Conservation (phyloP, 202 grass and related monocot genomes). For the Setaria italica region DNA sequence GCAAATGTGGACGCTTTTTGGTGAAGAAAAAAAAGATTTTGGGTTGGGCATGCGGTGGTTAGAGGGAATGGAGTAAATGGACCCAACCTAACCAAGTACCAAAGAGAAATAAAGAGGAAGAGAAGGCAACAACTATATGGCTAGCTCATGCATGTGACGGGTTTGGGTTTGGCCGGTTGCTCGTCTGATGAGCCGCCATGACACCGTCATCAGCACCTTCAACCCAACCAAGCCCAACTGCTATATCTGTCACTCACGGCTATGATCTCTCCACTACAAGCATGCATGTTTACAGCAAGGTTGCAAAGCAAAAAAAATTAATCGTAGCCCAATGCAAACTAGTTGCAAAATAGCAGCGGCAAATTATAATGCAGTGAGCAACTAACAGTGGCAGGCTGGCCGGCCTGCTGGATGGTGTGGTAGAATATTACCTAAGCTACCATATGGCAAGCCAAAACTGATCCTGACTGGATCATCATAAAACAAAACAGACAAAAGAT, state of each 20-base stretch:
- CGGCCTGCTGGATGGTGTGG: background rate
- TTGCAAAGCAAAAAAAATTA: too few relatives aligned
- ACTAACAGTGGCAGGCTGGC: background rate
- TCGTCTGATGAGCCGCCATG: background rate
- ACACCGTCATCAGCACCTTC: background rate
- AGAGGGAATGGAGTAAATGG: background rate
- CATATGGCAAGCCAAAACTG: background rate
- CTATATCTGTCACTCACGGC: background rate
- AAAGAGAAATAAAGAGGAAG: background rate
- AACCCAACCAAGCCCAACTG: background rate
- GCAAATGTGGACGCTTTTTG: too few relatives aligned
- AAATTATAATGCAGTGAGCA: background rate
- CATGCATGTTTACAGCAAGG: background rate
- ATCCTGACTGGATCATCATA: background rate
- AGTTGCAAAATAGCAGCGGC: too few relatives aligned
- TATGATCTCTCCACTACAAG: too few relatives aligned
- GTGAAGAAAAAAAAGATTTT: too few relatives aligned
- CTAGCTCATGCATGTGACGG: background rate
- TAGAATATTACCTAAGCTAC: background rate
- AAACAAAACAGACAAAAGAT: slow-evolving; percentile 2
- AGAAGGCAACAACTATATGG: background rate
- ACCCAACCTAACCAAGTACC: background rate
- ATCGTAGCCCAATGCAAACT: too few relatives aligned
- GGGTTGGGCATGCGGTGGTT: background rate
- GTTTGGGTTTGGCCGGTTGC: slow-evolving; percentile 1